Evolutionary conservation across 345 rosid genomes (phyloP), one percentile per base, ranked within the genome.

Genomic region (Alliaria petiolata): DNA sequence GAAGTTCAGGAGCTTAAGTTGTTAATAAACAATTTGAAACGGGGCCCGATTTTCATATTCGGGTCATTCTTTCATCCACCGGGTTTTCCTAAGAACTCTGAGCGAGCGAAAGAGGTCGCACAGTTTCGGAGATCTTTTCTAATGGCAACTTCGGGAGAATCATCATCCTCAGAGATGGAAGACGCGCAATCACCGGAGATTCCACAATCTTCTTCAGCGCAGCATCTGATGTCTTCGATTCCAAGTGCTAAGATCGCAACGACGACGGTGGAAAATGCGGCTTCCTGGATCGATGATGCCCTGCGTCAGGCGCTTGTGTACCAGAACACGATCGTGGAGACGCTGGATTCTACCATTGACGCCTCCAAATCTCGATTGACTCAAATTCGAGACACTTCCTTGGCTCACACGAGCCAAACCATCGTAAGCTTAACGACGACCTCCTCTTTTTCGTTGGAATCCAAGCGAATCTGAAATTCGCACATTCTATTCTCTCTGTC

Each of bases 251-350:
- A 54, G 67, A 72, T 77, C 15, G 78, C 79, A 40, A 74, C 86
- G 68, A 82, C 80, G 69, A 15, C 81, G 65, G 72, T 80, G 9
- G 87, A 83, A 60, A 78, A 82, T 70, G 81, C 76, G 4, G 61
- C 83, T 39, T 86, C 87, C 25, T 95, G 96, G 99, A 82, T 87
- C 65, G 96, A 87, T 19, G 76, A 83, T 69, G 86, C 92, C 14
- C 55, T 85, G 76, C 83, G 81, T 53, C 93, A 89, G 60, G 87
- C 85, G 55, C 72, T 81, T 39, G 72, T 83, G 22, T 87, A 87
- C 81, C 86, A 80, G 71, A 86, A 81, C 57, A 81, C 79, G 36
- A 62, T 84, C 33, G 26, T 74, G 14, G 84, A 84, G 67, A 77
- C 82, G 15, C 15, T 83, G 30, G 88, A 87, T 67, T 79, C 81